These are phyloP conservation scores for Trichoderma sp. DNA, from an alignment of 2,329 filamentous ascomycete species.

Conservation along the genomic window DNA sequence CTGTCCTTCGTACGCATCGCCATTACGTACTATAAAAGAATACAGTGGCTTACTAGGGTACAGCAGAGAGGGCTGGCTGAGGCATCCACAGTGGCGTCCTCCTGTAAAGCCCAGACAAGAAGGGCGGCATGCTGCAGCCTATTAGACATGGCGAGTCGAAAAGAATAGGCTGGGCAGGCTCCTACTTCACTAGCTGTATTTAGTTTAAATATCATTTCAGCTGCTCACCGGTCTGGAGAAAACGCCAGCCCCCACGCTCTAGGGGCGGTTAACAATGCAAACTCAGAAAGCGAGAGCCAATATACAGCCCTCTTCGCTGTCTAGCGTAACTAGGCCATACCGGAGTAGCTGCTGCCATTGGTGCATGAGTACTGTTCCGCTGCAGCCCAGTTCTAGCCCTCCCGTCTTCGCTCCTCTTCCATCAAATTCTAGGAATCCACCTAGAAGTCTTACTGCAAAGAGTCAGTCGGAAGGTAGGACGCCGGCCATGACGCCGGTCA, in stretches of 20 bases:
- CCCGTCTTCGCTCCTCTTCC: neutral
- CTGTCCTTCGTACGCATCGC: neutral
- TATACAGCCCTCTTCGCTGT: neutral
- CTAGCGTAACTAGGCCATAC: neutral
- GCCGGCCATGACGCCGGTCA: neutral
- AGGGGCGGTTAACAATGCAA: neutral
- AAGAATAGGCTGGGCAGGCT: neutral
- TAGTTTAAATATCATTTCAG: neutral
- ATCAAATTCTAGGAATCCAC: neutral
- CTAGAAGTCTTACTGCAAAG: neutral
- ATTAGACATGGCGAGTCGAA: neutral
- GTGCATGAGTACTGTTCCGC: too few species aligned
- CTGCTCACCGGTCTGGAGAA: neutral
- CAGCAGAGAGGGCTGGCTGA: neutral
- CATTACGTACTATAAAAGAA: neutral
- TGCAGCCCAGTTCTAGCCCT: neutral
- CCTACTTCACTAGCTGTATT: neutral
- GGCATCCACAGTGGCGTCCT: neutral
- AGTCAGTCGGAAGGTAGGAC: neutral
- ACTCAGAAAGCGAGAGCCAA: neutral
- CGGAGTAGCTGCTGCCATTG: neutral
- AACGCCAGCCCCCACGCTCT: neutral
- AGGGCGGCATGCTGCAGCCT: neutral
- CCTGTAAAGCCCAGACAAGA: neutral
- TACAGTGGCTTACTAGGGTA: neutral